Evolutionary conservation across 192 early-diverging fungal species (phyloP), one percentile per base, ranked within the genome.

Genomic region (Coemansia sp.): DNA sequence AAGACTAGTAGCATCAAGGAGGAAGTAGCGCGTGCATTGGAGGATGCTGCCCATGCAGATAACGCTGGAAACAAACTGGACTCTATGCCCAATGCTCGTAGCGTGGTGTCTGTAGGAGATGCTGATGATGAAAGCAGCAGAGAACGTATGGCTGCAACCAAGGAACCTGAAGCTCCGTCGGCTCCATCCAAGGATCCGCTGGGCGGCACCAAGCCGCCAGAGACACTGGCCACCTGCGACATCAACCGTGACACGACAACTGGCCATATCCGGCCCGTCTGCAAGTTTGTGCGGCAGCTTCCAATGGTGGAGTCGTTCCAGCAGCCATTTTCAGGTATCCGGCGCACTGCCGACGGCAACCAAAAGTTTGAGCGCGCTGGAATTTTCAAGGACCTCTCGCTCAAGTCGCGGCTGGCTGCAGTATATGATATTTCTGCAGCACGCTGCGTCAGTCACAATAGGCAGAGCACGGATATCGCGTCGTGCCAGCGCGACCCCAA

Each of bases 401-500:
- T 76, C 1, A 65, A 69, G 47, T 49, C 58, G 8, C 51, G 72
- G 0, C 38, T 76, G 13, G 72, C 57, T 6, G 45, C 48, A 3
- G 63, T 69, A 2, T 69, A 62, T 16, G 63, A 76, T 20, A 65
- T 76, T 28, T 18, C 66, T 0, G 59, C 57, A 0, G 72, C 53
- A 3, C 55, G 63, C 8, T 76, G 72, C 19, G 59, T 76, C 28
- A 76, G 72, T 19, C 72, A 76, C 18, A 69, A 67, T 16, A 26
- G 72, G 10, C 33, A 38, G 5, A 37, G 55, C 18, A 35, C 40
- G 10, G 66, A 76, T 12, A 33, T 76, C 11, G 66, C 72, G 2
- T 61, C 58, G 28, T 76, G 72, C 63, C 72, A 76, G 55, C 44
- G 63, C 9, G 66, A 76, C 28, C 72, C 66, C 8, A 76, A 69